Conservation (phyloP, 1,139 yeast genomes). For the Candida labiduridarum region DNA sequence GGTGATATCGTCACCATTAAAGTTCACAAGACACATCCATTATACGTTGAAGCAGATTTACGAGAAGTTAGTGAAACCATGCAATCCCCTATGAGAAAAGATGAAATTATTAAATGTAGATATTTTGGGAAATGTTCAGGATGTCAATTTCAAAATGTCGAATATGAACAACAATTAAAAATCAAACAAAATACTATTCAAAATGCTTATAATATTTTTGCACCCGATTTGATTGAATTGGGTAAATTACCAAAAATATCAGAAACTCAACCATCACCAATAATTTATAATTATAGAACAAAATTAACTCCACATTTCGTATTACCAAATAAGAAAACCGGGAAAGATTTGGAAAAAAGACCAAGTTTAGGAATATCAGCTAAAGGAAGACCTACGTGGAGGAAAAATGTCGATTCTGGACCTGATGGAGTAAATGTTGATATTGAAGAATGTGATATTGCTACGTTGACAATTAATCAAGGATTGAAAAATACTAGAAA, state of each 20-base stretch:
- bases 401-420: slow-evolving; percentile 52
- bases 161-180: slow-evolving; percentile 69
- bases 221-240: slow-evolving; percentile 44
- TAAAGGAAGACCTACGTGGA: slow-evolving; percentile 75
- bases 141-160: slow-evolving; percentile 86
- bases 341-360: slow-evolving; percentile 36
- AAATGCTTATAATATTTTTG: slow-evolving; percentile 82
- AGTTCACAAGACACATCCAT: slow-evolving; percentile 78
- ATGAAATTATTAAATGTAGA: slow-evolving; percentile 45
- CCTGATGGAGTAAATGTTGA: slow-evolving; percentile 59
- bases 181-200: slow-evolving; percentile 74
- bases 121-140: slow-evolving; percentile 65
- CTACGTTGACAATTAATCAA: slow-evolving; percentile 72
- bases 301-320: slow-evolving; percentile 96
- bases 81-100: slow-evolving; percentile 53
- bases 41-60: slow-evolving; percentile 76
- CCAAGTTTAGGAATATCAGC: slow-evolving; percentile 91
- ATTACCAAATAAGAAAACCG: slow-evolving; percentile 57
- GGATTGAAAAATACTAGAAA: slow-evolving; percentile 76
- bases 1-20: slow-evolving; percentile 76
- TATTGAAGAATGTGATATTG: slow-evolving; percentile 91
- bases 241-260: slow-evolving; percentile 58
- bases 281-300: slow-evolving; percentile 77
- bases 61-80: slow-evolving; percentile 42
- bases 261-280: slow-evolving; percentile 78